Base-by-base conservation (phyloP, 1,139 yeast genomes). In the Scheffersomyces segobiensis region DNA sequence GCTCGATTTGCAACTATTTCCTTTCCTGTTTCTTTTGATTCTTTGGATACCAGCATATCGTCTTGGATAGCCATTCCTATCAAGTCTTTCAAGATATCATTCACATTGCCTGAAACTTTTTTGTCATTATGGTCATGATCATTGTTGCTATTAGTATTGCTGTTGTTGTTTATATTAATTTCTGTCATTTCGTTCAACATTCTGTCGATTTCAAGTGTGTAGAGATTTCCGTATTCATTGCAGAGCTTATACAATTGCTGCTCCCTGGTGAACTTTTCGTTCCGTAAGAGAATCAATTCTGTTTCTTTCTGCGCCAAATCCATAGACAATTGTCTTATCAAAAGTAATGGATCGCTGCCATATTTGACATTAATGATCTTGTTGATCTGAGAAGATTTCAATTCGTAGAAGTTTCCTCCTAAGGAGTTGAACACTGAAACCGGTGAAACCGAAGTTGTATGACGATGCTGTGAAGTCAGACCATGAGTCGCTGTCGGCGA, bases 231-330 rank as follows among this genome's bases (percentile, higher is more conserved):
- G 58, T 77, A 78, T 58, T 80, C 82, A 49, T 72, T 74, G 57
- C 83, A 72, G 60, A 84, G 61, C 53, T 72, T 72, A 42, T 75
- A 68, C 57, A 84, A 71, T 57, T 73, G 77, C 53, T 81, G 79
- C 63, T 84, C 87, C 8, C 83, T 68, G 46, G 71, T 71, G 57
- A 82, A 81, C 58, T 74, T 73, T 56, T 75, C 77, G 59, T 78
- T 75, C 21, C 83, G 72, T 48, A 79, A 63, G 48, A 80, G 63
- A 3, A 78, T 71, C 53, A 83, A 70, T 62, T 83, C 86, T 2
- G 81, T 74, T 59, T 84, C 87, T 52, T 84, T 76, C 50, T 75
- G 73, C 0, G 85, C 82, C 58, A 85, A 66, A 60, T 84, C 87
- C 0, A 75, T 64, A 0, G 86, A 82, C 39, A 84, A 69, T 63